A percentile compares a stretch with the other conserved stretches of the same genome.
Evolutionary conservation across 805 yeast species (phyloP).

Genomic region (Zygosaccharomyces pseudorouxii): DNA sequence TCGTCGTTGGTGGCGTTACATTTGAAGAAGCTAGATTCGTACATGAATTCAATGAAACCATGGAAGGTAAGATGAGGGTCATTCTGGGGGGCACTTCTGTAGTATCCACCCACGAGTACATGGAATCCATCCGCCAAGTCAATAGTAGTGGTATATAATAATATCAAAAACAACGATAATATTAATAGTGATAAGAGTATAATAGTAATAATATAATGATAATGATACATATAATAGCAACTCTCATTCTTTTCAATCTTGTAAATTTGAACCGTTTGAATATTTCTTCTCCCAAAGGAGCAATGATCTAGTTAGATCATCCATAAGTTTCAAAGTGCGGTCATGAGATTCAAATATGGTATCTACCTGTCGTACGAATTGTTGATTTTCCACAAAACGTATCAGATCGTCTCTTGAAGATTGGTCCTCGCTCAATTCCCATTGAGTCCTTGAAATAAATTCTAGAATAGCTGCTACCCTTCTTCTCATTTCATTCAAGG

Average conservation of each 20-base stretch:
- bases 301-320: constrained; percentile 63
- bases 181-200: constrained; percentile 3
- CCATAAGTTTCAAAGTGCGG: constrained; percentile 63
- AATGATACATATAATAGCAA: neutral
- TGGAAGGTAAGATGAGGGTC: constrained; percentile 51
- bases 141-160: constrained; percentile 1
- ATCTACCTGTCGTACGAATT: constrained; percentile 38
- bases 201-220: neutral
- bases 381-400: constrained; percentile 42
- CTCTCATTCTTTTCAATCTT: constrained; percentile 4
- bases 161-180: neutral
- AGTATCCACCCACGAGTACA: constrained; percentile 42
- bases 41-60: constrained; percentile 57
- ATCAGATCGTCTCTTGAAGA: constrained; percentile 49
- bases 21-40: constrained; percentile 87
- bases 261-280: constrained; percentile 22
- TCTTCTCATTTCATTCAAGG: constrained; percentile 78
- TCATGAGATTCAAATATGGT: constrained; percentile 47
- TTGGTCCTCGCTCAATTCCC: constrained; percentile 74
- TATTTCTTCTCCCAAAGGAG: constrained; percentile 76
- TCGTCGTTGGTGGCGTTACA: constrained; percentile 83
- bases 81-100: constrained; percentile 80
- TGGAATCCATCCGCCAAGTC: constrained; percentile 24
- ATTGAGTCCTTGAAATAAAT: constrained; percentile 81
- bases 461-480: constrained; percentile 88